Evolutionary conservation across 208 protist genomes (phyloP), one percentile per base, ranked within the genome.

Genomic region (Giardia duodenalis): DNA sequence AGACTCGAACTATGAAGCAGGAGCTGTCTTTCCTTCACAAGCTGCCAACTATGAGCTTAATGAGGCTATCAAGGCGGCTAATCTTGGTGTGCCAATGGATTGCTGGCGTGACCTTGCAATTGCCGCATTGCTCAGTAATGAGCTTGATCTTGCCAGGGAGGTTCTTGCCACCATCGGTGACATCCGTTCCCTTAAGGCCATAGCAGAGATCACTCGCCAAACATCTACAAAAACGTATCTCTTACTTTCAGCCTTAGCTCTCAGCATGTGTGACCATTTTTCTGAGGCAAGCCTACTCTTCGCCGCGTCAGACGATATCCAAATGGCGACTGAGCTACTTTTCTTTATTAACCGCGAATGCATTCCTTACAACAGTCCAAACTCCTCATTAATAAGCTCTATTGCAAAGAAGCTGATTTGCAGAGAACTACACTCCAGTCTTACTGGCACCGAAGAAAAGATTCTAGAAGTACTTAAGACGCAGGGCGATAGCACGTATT

Each of bases 221-320:
- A 4, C 2, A 30, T 2, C 1, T 4, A 30, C 1, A 0, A 2
- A 4, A 2, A 1, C 1, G 1, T 1, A 87, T 3, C n/a, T 91
- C 4, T n/a, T 47, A n/a, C 44, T 47, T 45, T n/a, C 45, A 47
- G 88, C 88, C 43, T 45, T 91, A 2, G 88, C 88, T 2, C 44
- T 91, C 42, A 30, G 10, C 45, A 4, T 91, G 1, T 4, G 1
- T 2, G 45, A 45, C 88, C 1, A 91, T 45, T 91, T 91, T 45
- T 0, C 2, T 1, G 88, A 91, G 42, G 88, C 88, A 2, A n/a
- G 2, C 88, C n/a, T 91, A n/a, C 88, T 91, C 46, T 91, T 47
- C 88, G 88, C 10, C 2, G 88, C 88, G 2, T 42, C 2, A 2
- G 88, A 45, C 45, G 46, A 91, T n/a, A 30, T n/a, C 2, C 2